Percentiles rank a stretch among this genome's conserved stretches.
Conservation (phyloP, 805 yeast species). For the Spencermartinsiella europaea region DNA sequence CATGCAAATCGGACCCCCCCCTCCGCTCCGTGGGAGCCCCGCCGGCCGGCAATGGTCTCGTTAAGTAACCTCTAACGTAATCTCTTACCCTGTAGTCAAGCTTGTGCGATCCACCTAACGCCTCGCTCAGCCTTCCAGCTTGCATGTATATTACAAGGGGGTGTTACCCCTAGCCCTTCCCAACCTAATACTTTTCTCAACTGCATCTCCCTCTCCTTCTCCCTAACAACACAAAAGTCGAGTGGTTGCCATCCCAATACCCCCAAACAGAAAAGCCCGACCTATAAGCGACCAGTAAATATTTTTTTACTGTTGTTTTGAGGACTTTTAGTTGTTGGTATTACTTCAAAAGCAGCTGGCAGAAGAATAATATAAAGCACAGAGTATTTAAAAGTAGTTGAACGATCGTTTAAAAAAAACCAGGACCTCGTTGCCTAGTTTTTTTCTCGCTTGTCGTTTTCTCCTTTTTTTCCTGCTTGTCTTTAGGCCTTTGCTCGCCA, state of each 20-base stretch:
- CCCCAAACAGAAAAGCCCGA: background rate
- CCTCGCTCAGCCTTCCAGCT: too few relatives aligned
- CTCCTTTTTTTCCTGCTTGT: background rate
- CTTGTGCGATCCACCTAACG: too few relatives aligned
- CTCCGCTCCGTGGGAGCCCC: too few relatives aligned
- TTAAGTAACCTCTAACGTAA: too few relatives aligned
- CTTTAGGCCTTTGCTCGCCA: background rate
- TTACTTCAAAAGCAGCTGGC: background rate
- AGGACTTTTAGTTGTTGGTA: background rate
- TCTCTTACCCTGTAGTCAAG: too few relatives aligned
- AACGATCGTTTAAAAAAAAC: background rate
- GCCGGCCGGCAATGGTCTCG: too few relatives aligned
- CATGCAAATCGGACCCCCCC: too few relatives aligned
- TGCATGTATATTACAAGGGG: too few relatives aligned
- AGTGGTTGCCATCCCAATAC: background rate
- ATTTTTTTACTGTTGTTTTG: background rate
- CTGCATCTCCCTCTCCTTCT: background rate
- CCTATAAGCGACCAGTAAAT: background rate
- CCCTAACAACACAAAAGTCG: background rate
- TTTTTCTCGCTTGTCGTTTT: background rate
- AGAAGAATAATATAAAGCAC: background rate
- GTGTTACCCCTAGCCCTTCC: background rate
- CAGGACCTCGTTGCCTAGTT: too few relatives aligned
- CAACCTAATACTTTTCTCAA: background rate
- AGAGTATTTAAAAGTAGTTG: background rate